These are phyloP conservation scores for Rhizomucor pusillus DNA, from an alignment of 371 early-diverging fungal species.

Conservation along the genomic window DNA sequence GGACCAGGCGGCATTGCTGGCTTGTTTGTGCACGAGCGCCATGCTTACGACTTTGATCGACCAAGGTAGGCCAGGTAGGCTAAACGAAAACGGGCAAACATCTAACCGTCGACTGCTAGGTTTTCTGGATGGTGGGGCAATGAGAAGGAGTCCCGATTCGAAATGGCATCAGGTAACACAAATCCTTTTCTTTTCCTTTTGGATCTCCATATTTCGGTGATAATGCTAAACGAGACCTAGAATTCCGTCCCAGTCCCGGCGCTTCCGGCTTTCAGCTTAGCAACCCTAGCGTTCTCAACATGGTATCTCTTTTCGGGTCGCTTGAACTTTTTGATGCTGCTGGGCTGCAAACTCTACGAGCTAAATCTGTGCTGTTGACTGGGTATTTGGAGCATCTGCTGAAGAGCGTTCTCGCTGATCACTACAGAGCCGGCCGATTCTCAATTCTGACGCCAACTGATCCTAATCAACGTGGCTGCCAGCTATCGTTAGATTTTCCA, in stretches of 20 bases:
- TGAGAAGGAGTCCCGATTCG: conserved; percentile 73
- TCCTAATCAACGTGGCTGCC: conserved; percentile 79
- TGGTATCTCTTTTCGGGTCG: conserved; percentile 69
- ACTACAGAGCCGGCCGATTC: conserved; percentile 43
- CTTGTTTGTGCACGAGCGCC: conserved; percentile 81
- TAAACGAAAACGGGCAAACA: neutral
- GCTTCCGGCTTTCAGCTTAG: conserved; percentile 88
- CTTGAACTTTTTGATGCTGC: conserved; percentile 81
- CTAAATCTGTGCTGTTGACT: conserved; percentile 75
- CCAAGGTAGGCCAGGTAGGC: conserved; percentile 34
- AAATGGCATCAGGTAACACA: conserved; percentile 66
- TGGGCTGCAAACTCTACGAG: conserved; percentile 62
- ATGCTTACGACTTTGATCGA: conserved; percentile 51
- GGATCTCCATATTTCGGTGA: neutral
- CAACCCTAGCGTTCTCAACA: conserved; percentile 82
- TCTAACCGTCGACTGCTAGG: conserved; percentile 29
- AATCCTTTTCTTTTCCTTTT: neutral
- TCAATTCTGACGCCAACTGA: conserved; percentile 82
- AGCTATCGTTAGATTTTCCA: conserved; percentile 77
- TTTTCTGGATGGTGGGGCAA: conserved; percentile 97
- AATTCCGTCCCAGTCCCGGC: conserved; percentile 76
- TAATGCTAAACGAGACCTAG: conserved; percentile 5
- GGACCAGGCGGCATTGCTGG: conserved; percentile 95
- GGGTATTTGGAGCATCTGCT: conserved; percentile 76
- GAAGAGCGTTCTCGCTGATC: conserved; percentile 21